These are phyloP conservation scores for Lachnellula occidentalis DNA, from an alignment of 2,329 filamentous ascomycete species.

Conservation along the genomic window DNA sequence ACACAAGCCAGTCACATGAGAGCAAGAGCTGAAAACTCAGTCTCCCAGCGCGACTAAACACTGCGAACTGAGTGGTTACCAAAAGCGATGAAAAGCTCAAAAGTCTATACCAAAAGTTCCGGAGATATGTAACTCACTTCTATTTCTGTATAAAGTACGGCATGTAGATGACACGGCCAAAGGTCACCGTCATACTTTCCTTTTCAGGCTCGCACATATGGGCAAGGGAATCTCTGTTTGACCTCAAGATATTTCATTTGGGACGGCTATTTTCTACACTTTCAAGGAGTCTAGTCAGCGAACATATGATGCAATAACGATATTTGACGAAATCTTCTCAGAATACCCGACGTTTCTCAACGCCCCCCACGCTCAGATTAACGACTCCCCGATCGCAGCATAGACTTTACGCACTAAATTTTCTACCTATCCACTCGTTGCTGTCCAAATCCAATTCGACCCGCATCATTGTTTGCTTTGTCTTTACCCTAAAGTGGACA, in stretches of 20 bases:
- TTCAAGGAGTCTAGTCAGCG: not conserved
- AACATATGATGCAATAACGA: slow-evolving; percentile 1
- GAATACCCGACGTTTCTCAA: not conserved
- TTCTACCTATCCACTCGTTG: not conserved
- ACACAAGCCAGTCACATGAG: slow-evolving; percentile 59
- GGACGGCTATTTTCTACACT: not conserved
- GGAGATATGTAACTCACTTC: not conserved
- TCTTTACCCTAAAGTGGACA: not conserved
- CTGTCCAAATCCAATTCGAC: no score
- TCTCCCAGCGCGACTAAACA: slow-evolving; percentile 21
- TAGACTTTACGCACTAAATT: not conserved
- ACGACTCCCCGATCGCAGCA: not conserved
- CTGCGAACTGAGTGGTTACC: not conserved
- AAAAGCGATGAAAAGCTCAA: not conserved
- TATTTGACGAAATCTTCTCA: not conserved
- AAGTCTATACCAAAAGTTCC: slow-evolving; percentile 1
- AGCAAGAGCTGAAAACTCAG: slow-evolving; percentile 46
- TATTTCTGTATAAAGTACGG: slow-evolving; percentile 7
- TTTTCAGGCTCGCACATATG: slow-evolving; percentile 6
- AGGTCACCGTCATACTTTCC: not conserved
- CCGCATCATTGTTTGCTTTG: not conserved
- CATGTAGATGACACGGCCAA: not conserved
- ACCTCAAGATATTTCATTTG: not conserved
- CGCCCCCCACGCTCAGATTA: not conserved
- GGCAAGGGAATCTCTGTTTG: slow-evolving; percentile 1